These are phyloP conservation scores for Debaryomyces fabryi DNA, from an alignment of 1,139 yeast genomes.

Conservation along the genomic window DNA sequence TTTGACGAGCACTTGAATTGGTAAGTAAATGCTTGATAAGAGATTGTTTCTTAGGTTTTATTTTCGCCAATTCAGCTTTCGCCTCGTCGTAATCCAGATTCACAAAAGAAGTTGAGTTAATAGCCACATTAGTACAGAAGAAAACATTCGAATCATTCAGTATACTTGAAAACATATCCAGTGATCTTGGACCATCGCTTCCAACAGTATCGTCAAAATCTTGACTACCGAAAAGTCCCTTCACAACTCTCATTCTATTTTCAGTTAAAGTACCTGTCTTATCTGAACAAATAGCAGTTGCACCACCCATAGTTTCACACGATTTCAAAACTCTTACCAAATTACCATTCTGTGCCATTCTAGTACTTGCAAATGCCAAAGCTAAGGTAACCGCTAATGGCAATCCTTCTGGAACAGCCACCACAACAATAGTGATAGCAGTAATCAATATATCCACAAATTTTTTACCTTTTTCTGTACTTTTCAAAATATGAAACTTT, in stretches of 20 bases:
- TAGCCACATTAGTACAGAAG: conserved; percentile 61
- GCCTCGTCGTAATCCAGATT: conserved; percentile 50
- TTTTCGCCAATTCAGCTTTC: conserved; percentile 29
- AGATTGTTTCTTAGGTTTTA: conserved; percentile 34
- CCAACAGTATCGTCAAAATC: conserved; percentile 47
- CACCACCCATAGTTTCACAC: conserved; percentile 99
- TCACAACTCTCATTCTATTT: conserved; percentile 87
- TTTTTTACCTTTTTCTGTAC: conserved; percentile 80
- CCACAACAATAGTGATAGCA: conserved; percentile 90
- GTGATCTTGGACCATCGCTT: conserved; percentile 31
- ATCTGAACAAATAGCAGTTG: conserved; percentile 95
- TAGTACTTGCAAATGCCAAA: conserved; percentile 93
- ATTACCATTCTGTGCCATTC: conserved; percentile 97
- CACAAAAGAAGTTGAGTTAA: conserved; percentile 91
- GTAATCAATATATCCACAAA: conserved; percentile 87
- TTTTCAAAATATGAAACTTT: conserved; percentile 40
- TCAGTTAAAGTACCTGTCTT: conserved; percentile 97
- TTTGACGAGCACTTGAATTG: conserved; percentile 14
- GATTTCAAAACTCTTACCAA: conserved; percentile 90
- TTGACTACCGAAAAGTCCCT: conserved; percentile 61
- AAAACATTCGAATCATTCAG: conserved; percentile 35
- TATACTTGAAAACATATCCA: conserved; percentile 34
- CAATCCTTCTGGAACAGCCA: conserved; percentile 97
- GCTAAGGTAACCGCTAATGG: conserved; percentile 97
- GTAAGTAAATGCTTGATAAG: conserved; percentile 23